phyloP scores from a whole-genome alignment of 805 yeast genomes.

The Candida xiaguanensis region DNA sequence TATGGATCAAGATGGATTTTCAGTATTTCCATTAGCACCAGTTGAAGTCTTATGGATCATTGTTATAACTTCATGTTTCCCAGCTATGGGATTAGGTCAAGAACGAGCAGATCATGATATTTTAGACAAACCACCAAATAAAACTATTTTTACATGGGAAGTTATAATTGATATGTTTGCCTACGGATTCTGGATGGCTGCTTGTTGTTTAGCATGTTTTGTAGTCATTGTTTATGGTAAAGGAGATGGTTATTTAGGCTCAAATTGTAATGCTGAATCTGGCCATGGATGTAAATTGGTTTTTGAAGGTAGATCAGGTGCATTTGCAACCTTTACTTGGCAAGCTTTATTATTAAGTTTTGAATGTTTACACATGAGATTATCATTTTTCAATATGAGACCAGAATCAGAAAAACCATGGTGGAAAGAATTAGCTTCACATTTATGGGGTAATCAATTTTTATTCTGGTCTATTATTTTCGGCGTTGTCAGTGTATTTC shows the following conservation, averaged over 20 bases:
- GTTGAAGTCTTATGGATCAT: slow-evolving; percentile 34
- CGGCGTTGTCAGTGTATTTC: slow-evolving; percentile 72
- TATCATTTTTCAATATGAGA: slow-evolving; percentile 69
- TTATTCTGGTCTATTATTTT: slow-evolving; percentile 76
- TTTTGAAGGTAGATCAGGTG: slow-evolving; percentile 70
- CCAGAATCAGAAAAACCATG: slow-evolving; percentile 57
- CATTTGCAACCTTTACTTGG: slow-evolving; percentile 85
- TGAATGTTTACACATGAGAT: slow-evolving; percentile 73
- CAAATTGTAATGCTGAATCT: slow-evolving; percentile 53
- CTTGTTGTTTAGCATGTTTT: slow-evolving; percentile 63
- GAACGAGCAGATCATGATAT: slow-evolving; percentile 63
- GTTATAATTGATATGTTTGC: slow-evolving; percentile 64
- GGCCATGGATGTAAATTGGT: slow-evolving; percentile 54
- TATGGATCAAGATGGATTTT: slow-evolving; percentile 54
- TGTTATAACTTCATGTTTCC: slow-evolving; percentile 34
- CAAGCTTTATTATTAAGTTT: slow-evolving; percentile 76
- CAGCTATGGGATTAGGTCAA: slow-evolving; percentile 40
- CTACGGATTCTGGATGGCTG: slow-evolving; percentile 75
- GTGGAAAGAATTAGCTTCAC: slow-evolving; percentile 56
- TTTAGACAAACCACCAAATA: slow-evolving; percentile 63
- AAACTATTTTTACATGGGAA: slow-evolving; percentile 62
- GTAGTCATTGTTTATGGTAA: slow-evolving; percentile 62
- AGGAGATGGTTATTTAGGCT: slow-evolving; percentile 65
- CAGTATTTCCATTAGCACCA: slow-evolving; percentile 74
- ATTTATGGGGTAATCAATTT: slow-evolving; percentile 70